Evolutionary conservation across 352 stramenopile species (phyloP).

Genomic region (Globisporangium okanoganense): DNA sequence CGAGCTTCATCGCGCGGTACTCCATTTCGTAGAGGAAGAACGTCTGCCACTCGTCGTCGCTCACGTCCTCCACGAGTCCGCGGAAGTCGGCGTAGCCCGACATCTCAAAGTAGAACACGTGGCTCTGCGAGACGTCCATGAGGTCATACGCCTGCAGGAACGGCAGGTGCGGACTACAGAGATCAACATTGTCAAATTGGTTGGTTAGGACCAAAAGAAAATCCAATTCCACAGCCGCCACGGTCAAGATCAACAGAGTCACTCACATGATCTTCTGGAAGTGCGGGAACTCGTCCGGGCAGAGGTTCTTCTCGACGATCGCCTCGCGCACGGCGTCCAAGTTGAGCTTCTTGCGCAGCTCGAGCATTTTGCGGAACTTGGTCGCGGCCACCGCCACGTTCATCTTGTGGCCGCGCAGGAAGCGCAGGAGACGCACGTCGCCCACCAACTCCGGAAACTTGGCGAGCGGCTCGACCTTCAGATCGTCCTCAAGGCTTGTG

Average conservation of each 20-base stretch:
- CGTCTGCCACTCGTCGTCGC: constrained; percentile 63
- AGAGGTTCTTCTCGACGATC: constrained; percentile 48
- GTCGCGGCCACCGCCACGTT: constrained; percentile 58
- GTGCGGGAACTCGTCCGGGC: constrained; percentile 50
- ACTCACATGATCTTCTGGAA: constrained; percentile 66
- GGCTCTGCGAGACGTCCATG: constrained; percentile 26
- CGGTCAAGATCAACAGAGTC: neutral
- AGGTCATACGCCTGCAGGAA: constrained; percentile 66
- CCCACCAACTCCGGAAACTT: constrained; percentile 52
- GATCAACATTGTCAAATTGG: neutral
- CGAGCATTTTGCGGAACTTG: constrained; percentile 67
- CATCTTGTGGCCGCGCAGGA: constrained; percentile 71
- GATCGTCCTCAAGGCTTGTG: constrained; percentile 55
- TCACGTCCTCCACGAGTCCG: constrained; percentile 51
- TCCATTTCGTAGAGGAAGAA: constrained; percentile 79
- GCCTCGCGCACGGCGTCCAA: constrained; percentile 56
- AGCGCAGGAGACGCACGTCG: constrained; percentile 62
- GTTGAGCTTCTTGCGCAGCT: constrained; percentile 46
- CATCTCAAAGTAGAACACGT: constrained; percentile 74
- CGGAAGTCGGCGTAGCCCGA: constrained; percentile 58
- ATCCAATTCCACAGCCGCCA: neutral
- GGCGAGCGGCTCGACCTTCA: constrained; percentile 30
- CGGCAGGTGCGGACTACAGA: constrained; percentile 36
- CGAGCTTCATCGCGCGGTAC: constrained; percentile 56
- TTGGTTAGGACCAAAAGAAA: neutral